Base-by-base conservation (phyloP, 2,329 filamentous ascomycete genomes). In the Botrytis hyacinthi region DNA sequence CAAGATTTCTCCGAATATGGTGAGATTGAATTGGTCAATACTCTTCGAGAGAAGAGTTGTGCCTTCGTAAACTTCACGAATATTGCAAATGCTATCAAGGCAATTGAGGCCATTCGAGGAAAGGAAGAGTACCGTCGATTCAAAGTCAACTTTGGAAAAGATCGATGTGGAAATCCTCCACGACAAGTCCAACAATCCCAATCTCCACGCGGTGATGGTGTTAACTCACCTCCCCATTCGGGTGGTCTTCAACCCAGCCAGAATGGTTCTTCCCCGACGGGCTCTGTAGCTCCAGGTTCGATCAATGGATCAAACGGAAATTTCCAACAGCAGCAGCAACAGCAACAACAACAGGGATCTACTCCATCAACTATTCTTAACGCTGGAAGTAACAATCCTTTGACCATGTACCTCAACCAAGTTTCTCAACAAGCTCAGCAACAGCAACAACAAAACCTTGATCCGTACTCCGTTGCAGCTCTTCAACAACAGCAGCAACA, bases 11-110 rank as follows among this genome's bases (percentile, higher is more conserved):
- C 95, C 48, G 95, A 98, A 82, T 98, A 93, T 80, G 96, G 96
- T 77, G 96, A 99, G 84, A 98, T 99, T 80, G 96, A 99, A 84
- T 86, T 99, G 76, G 94, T 99, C 76, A 99, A 99, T 84, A 93
- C 96, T 26, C 86, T 99, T 74, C 92, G 96, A 71, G 96, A 99
- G 87, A 99, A 99, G 90, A 98, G 95, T 85, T 99, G 96, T 83
- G 96, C 96, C 0, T 99, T 99, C 82, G 96, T 99, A 82, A 99
- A 99, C 85, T 99, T 99, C 83, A 99, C 96, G 81, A 99, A 99
- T 85, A 99, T 99, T 81, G 96, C 96, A 81, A 99, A 99, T 79
- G 96, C 96, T 69, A 99, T 99, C 87, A 99, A 99, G 86, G 96
- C 96, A 1, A 99, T 99, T 77, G 96, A 99, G 84, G 96, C 95